Conservation (phyloP, 1,284 basidiomycete genomes). For the Leccinum angustisporum region DNA sequence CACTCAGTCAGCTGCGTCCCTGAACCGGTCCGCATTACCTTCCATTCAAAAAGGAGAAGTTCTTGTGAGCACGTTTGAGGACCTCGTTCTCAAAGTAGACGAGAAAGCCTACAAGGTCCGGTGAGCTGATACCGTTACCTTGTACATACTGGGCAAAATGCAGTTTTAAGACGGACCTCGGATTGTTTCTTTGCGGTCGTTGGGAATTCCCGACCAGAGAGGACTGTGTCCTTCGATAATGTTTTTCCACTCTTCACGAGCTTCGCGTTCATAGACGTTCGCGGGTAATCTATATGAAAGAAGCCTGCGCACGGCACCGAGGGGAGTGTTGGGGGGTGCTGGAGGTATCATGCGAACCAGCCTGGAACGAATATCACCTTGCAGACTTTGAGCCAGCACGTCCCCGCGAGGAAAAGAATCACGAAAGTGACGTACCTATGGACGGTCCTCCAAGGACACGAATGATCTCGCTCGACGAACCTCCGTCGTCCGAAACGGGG, state of each 20-base stretch:
- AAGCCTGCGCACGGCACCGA: conserved; percentile 72
- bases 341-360: conserved; percentile 78
- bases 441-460: conserved; percentile 82
- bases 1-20: conserved; percentile 9
- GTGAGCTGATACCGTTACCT: neutral
- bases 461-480: conserved; percentile 83
- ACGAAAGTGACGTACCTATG: conserved; percentile 49
- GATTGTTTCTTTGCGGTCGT: conserved; percentile 89
- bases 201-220: conserved; percentile 88
- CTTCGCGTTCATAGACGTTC: conserved; percentile 65
- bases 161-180: conserved; percentile 52
- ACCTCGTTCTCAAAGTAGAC: conserved; percentile 90
- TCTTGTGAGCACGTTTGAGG: conserved; percentile 85
- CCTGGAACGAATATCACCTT: conserved; percentile 82
- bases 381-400: conserved; percentile 10
- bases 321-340: conserved; percentile 54
- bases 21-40: conserved; percentile 46
- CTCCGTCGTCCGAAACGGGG: conserved; percentile 86
- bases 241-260: conserved; percentile 88
- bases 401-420: conserved; percentile 6
- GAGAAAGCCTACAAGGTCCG: conserved; percentile 64
- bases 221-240: conserved; percentile 88
- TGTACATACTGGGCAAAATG: conserved; percentile 4
- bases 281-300: conserved; percentile 81
- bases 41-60: conserved; percentile 87